Conservation (phyloP, 441 rosid genomes). For the Capsella rubella region DNA sequence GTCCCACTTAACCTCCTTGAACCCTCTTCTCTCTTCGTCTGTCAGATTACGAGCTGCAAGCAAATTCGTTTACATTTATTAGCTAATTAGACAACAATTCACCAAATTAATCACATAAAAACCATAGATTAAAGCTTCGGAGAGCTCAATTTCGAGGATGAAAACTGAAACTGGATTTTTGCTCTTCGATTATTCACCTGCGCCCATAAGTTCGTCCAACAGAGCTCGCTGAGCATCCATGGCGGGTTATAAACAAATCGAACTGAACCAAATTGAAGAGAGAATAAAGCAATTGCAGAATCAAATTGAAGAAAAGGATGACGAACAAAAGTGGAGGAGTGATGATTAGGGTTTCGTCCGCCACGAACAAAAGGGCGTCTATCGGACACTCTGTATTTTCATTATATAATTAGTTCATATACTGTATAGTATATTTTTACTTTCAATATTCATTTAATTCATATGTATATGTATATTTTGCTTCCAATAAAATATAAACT, state of each 20-base stretch:
- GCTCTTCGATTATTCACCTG: conserved; percentile 55
- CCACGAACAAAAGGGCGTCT: conserved; percentile 14
- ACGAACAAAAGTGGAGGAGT: conserved; percentile 17
- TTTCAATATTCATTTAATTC: no score
- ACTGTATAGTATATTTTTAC: no score
- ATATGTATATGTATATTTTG: no score
- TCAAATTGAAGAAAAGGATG: background rate
- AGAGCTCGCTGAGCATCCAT: conserved; percentile 99
- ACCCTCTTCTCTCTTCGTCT: conserved; percentile 85
- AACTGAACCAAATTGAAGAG: conserved; percentile 12
- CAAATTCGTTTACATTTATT: background rate
- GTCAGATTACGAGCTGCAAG: conserved; percentile 85
- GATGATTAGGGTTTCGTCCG: conserved; percentile 45
- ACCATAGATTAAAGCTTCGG: background rate
- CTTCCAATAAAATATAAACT: no score
- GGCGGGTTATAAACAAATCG: conserved; percentile 21
- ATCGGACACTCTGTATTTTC: background rate
- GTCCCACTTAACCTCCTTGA: conserved; percentile 88
- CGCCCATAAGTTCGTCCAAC: conserved; percentile 97
- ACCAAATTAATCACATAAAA: background rate
- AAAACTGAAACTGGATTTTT: conserved; percentile 10
- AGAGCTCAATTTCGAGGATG: background rate
- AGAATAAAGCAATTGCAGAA: no score
- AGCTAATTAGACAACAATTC: background rate
- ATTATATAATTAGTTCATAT: background rate